Base-by-base conservation (phyloP, 2,329 filamentous ascomycete genomes). In the Verticillium nubilum region DNA sequence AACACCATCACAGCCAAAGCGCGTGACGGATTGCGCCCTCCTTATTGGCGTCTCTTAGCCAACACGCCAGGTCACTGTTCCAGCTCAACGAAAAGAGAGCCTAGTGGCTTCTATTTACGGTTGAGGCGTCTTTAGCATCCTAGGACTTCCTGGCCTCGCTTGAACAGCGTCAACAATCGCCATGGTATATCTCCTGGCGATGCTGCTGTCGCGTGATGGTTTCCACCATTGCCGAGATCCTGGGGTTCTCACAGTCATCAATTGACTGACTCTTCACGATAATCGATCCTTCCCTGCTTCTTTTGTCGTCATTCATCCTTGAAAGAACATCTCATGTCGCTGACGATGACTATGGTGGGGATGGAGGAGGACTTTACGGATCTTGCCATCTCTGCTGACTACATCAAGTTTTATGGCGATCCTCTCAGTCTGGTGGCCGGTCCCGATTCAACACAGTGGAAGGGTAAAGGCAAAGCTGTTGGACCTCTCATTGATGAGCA, bases 391-490 rank as follows among this genome's bases (percentile, higher is more conserved):
- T 65, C 70, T 6, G 70, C 69, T n/a, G 68, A 72, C 42, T 68
- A 68, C 50, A 62, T 69, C 42, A 67, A 68, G 28, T 67, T 69
- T 28, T 67, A 69, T 57, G 64, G 67, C n/a, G 67, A 71, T 12
- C 68, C 69, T 1, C 69, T 70, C 27, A 63, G 67, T 33, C 61
- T 62, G 10, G 60, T 73, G 63, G 66, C 2, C 60, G 61, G 26
- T 52, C 66, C 6, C 50, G 60, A 23, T 6, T 42, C 29, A 33
- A 9, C 23, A 50, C 13, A n/a, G 19, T 67, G 66, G 63, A 50
- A 57, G 59, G 56, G 19, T 60, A 62, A n/a, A 60, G 63, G 57
- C 52, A 68, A 4, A 54, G 62, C 2, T 58, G 55, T n/a, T 7
- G 42, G 42, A 3, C 19, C 42, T 0, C 25, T 23, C 17, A 4